Percentiles rank a stretch among this genome's conserved stretches.
These are phyloP conservation scores for Suhomyces xylopsoci DNA, from an alignment of 805 yeast species.

Conservation along the genomic window DNA sequence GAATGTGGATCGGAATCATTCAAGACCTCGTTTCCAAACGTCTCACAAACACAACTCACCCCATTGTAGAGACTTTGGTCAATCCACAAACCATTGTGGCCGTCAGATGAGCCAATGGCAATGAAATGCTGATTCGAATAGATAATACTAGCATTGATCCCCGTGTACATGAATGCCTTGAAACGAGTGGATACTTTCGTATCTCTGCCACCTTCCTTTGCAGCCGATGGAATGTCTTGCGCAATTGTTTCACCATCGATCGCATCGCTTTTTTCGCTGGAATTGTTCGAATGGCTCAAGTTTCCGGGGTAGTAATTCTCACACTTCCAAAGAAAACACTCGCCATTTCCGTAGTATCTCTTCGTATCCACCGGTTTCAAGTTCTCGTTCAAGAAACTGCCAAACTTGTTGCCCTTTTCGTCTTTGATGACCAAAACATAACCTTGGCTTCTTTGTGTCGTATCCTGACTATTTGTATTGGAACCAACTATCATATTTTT, in stretches of 20 bases:
- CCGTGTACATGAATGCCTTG: conserved; percentile 84
- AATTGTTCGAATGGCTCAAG: conserved; percentile 7
- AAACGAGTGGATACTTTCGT: conserved; percentile 35
- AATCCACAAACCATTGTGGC: conserved; percentile 88
- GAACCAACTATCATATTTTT: conserved; percentile 22
- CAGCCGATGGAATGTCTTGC: neutral
- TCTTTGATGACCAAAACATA: conserved; percentile 75
- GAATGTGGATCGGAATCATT: conserved; percentile 30
- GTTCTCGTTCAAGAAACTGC: conserved; percentile 74
- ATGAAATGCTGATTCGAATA: conserved; percentile 76
- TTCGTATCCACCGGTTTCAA: conserved; percentile 68
- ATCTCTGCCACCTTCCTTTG: neutral
- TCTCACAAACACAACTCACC: conserved; percentile 71
- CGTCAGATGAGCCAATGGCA: conserved; percentile 89
- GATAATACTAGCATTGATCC: conserved; percentile 79
- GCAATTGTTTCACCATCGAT: neutral
- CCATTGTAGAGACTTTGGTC: conserved; percentile 74
- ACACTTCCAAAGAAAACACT: conserved; percentile 88
- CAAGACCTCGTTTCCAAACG: conserved; percentile 87
- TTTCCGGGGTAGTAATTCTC: conserved; percentile 38
- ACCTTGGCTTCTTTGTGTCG: conserved; percentile 50
- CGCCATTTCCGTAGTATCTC: conserved; percentile 89
- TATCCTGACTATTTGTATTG: conserved; percentile 8
- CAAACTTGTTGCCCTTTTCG: conserved; percentile 60
- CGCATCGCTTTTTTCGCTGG: neutral